A percentile compares a stretch with the other conserved stretches of the same genome.
These are phyloP conservation scores for Hysterangium stoloniferum DNA, from an alignment of 768 basidiomycete genomes.

Conservation along the genomic window DNA sequence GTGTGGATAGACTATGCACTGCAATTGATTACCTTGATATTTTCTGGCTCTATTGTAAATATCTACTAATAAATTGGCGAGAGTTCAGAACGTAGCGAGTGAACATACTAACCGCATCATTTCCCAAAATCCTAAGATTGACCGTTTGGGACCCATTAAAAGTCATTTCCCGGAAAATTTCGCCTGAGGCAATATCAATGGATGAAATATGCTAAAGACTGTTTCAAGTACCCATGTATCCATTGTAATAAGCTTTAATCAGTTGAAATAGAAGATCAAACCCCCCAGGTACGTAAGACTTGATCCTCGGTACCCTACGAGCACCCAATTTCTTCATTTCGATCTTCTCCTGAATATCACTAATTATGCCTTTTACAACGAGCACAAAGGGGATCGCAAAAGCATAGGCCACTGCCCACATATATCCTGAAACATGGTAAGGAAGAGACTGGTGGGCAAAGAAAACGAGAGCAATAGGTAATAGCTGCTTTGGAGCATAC, in stretches of 20 bases:
- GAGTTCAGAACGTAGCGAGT: not conserved
- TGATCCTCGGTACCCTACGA: not conserved
- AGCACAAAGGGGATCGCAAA: not conserved
- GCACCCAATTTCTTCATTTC: not conserved
- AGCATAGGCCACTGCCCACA: not conserved
- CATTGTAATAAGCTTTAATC: not conserved
- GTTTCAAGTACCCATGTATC: not conserved
- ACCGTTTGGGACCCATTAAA: not conserved
- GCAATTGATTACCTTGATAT: constrained; percentile 37
- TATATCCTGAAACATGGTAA: not conserved
- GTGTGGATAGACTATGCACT: not conserved
- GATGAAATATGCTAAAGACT: not conserved
- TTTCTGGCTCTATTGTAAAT: constrained; percentile 43
- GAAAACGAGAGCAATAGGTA: not conserved
- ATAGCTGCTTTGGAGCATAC: not conserved
- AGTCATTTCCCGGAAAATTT: not conserved
- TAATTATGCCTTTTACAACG: not conserved
- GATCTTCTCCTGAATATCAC: not conserved
- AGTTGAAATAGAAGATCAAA: not conserved
- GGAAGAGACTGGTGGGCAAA: not conserved
- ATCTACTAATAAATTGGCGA: constrained; percentile 17
- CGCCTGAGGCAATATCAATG: not conserved
- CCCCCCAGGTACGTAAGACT: not conserved
- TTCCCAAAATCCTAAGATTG: not conserved
- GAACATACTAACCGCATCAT: not conserved